These are phyloP conservation scores for Aspergillus coremiiformis DNA, from an alignment of 495 filamentous ascomycete species.

Conservation along the genomic window DNA sequence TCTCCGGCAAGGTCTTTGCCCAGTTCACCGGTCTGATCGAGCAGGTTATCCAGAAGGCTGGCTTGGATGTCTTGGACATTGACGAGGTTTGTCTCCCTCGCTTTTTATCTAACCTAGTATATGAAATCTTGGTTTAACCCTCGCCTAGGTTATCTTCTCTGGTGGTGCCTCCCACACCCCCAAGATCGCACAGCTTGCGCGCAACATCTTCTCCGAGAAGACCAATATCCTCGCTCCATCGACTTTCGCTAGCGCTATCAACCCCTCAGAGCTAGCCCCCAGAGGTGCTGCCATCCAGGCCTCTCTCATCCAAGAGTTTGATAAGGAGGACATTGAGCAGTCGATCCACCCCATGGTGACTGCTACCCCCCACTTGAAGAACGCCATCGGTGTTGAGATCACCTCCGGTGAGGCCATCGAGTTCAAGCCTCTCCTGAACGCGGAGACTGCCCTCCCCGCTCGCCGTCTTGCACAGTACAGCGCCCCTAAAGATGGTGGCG, in stretches of 20 bases:
- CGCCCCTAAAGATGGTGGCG: conserved; percentile 68
- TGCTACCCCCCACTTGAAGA: conserved; percentile 78
- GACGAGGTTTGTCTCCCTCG: conserved; percentile 53
- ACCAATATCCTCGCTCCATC: conserved; percentile 78
- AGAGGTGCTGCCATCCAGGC: conserved; percentile 94
- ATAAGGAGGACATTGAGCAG: conserved; percentile 87
- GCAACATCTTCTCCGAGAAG: conserved; percentile 68
- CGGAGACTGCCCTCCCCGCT: conserved; percentile 85
- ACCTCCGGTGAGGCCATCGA: conserved; percentile 52
- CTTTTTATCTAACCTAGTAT: background rate
- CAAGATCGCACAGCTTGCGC: conserved; percentile 71
- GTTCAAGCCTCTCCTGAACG: conserved; percentile 70
- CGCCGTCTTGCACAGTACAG: conserved; percentile 71
- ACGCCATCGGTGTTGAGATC: conserved; percentile 81
- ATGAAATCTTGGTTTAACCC: background rate
- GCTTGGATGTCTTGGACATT: conserved; percentile 84
- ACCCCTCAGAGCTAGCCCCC: conserved; percentile 83
- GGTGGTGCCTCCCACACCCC: conserved; percentile 92
- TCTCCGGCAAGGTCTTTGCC: conserved; percentile 73
- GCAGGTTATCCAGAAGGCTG: conserved; percentile 82
- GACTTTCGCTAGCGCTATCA: conserved; percentile 68
- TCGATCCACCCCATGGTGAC: conserved; percentile 94
- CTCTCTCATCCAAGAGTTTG: conserved; percentile 84
- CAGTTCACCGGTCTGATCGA: conserved; percentile 81
- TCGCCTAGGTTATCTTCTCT: conserved; percentile 66